These are phyloP conservation scores for Kodamaea fukazawae DNA, from an alignment of 805 yeast genomes.

Conservation along the genomic window DNA sequence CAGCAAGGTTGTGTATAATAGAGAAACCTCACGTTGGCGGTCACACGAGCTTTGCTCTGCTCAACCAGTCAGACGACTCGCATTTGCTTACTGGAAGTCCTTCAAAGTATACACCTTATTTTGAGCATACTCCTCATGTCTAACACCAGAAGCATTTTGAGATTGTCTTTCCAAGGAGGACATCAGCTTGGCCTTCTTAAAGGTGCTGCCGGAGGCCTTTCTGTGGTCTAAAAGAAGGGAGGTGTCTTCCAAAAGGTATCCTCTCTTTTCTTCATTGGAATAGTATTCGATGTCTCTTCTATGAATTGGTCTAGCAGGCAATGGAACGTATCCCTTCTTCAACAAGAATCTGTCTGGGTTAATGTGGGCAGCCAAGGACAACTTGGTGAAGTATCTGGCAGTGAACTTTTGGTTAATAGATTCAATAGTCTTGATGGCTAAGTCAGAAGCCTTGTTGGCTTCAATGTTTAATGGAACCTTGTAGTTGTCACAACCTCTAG, in stretches of 20 bases:
- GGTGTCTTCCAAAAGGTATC: conserved; percentile 56
- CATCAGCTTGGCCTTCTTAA: conserved; percentile 27
- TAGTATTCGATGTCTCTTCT: conserved; percentile 79
- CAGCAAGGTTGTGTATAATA: too few species aligned
- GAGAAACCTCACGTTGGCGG: too few species aligned
- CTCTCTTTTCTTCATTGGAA: conserved; percentile 66
- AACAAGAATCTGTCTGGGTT: conserved; percentile 67
- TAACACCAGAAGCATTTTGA: conserved; percentile 26
- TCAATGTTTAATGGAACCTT: conserved; percentile 69
- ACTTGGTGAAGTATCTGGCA: conserved; percentile 60
- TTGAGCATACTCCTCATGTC: conserved; percentile 13
- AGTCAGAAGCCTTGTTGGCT: conserved; percentile 74
- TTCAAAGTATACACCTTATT: conserved; percentile 11
- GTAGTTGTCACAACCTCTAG: conserved; percentile 52
- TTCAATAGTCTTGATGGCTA: conserved; percentile 75
- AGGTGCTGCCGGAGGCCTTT: conserved; percentile 16
- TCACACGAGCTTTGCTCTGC: too few species aligned
- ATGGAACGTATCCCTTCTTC: conserved; percentile 76
- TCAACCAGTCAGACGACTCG: too few species aligned
- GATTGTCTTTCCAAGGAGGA: conserved; percentile 37
- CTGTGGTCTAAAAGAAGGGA: conserved; percentile 39
- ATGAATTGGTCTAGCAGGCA: conserved; percentile 81
- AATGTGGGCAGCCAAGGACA: conserved; percentile 73
- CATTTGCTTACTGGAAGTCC: conserved; percentile 7
- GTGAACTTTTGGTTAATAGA: conserved; percentile 69